phyloP scores from a whole-genome alignment of 352 stramenopile genomes.

The Phytophthora idaei region DNA sequence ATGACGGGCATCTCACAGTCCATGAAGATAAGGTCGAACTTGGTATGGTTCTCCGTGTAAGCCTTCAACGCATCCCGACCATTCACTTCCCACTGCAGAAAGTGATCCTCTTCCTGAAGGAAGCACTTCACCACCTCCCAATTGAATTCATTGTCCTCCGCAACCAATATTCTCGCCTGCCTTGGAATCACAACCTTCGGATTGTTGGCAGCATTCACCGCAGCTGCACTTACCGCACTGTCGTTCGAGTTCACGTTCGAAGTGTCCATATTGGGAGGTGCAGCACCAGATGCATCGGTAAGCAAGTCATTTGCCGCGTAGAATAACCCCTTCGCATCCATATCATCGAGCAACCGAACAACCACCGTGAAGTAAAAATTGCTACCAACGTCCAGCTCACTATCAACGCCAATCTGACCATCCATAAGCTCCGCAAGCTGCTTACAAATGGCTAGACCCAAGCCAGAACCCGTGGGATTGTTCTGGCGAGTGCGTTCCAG shows the following conservation, averaged over 20 bases:
- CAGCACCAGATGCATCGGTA: constrained; percentile 25
- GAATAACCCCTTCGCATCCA: constrained; percentile 45
- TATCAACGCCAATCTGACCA: constrained; percentile 86
- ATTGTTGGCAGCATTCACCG: constrained; percentile 32
- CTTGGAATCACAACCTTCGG: constrained; percentile 50
- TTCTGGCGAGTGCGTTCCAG: constrained; percentile 81
- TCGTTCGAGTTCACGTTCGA: constrained; percentile 54
- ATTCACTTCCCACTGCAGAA: constrained; percentile 78
- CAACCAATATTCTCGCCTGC: constrained; percentile 70
- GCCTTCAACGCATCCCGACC: constrained; percentile 65
- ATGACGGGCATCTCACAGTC: constrained; percentile 86
- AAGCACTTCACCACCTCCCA: constrained; percentile 83
- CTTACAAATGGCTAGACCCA: constrained; percentile 89
- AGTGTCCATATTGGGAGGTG: constrained; percentile 21
- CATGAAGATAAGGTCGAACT: constrained; percentile 81
- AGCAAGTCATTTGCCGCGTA: constrained; percentile 64
- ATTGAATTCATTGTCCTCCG: constrained; percentile 84
- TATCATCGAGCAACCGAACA: constrained; percentile 64
- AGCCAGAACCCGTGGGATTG: constrained; percentile 86
- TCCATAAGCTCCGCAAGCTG: constrained; percentile 90
- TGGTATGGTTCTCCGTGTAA: constrained; percentile 51
- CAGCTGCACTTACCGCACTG: constrained; percentile 41
- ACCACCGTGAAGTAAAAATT: constrained; percentile 89
- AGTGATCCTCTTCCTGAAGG: constrained; percentile 71
- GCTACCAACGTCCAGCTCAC: constrained; percentile 72